Conservation (phyloP, 176 grass and related monocot species). For the Hyparrhenia diplandra region DNA sequence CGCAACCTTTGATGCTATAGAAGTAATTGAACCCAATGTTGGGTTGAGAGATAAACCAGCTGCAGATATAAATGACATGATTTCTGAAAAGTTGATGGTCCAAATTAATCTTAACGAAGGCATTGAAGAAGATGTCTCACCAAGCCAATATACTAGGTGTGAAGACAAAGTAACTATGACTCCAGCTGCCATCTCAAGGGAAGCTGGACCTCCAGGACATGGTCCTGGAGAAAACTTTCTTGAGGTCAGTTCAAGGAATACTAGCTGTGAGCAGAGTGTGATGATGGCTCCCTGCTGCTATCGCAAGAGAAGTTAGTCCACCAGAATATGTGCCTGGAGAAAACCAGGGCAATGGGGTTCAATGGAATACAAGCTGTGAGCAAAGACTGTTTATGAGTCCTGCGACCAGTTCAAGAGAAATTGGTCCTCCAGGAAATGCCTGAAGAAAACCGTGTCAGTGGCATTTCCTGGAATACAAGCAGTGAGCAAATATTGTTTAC, state of each 20-base stretch:
- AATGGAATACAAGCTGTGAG: slow-evolving; percentile 17
- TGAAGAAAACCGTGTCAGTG: background rate
- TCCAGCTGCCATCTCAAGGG: slow-evolving; percentile 13
- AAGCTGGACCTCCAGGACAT: slow-evolving; percentile 13
- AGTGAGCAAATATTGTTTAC: background rate
- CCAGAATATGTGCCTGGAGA: slow-evolving; percentile 8
- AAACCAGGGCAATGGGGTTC: slow-evolving; percentile 15
- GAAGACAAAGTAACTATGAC: background rate
- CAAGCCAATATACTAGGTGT: slow-evolving; percentile 8
- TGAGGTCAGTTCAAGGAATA: slow-evolving; percentile 20
- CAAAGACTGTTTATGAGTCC: background rate
- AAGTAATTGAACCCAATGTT: background rate
- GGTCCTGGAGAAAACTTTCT: slow-evolving; percentile 7
- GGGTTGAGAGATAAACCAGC: slow-evolving; percentile 7
- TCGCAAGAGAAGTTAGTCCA: slow-evolving; percentile 4
- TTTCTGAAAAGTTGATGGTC: slow-evolving; percentile 7
- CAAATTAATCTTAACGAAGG: slow-evolving; percentile 38
- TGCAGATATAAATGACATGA: slow-evolving; percentile 26
- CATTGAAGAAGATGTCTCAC: slow-evolving; percentile 16
- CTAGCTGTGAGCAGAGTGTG: slow-evolving; percentile 1
- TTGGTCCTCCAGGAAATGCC: slow-evolving; percentile 7
- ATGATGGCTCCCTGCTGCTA: background rate
- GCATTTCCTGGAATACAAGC: background rate
- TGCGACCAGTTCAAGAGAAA: background rate
- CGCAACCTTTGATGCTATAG: slow-evolving; percentile 1